Base-by-base conservation (phyloP, 2,329 filamentous ascomycete genomes). In the Pseudogymnoascus sp. region DNA sequence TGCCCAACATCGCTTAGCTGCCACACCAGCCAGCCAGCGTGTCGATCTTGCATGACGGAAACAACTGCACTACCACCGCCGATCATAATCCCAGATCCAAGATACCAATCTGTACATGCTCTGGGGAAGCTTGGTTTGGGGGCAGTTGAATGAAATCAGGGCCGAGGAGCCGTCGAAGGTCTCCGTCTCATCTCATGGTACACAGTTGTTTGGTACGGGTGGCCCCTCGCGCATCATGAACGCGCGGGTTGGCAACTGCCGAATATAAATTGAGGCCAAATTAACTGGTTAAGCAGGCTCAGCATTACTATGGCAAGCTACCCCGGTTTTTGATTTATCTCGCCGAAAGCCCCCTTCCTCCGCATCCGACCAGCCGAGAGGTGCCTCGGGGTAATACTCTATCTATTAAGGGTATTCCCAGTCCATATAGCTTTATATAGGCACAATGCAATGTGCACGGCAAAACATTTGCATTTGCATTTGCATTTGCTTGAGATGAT, bases 21-120 rank as follows among this genome's bases (percentile, higher is more conserved):
- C 47, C 47, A 56, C 47, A 56, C 47, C 47, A 56, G 47, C 28
- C 25, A 56, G 25, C 28, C 42, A 47, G 25, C 23, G n/a, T 25
- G 47, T 10, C n/a, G 47, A 56, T 56, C 47, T 56, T 56, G 47
- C 47, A 56, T 56, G 47, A 33, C n/a, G 47, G 47, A 33, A 56
- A 56, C 47, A 18, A 56, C n/a, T 31, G 25, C 25, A n/a, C 47
- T 56, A 33, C 47, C 47, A 56, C 47, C 47, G 47, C n/a, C 47
- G 47, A 56, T 56, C 47, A 56, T 56, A 56, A 56, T 56, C 47
- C 47, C 47, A 33, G 47, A 31, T 18, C 28, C 47, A 16, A 33
- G 47, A 56, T 56, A 56, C 47, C 11, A 56, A 33, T 56, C 25
- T 56, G 5, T 53, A 53, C 47, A 53, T 53, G 25, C 25, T 16